phyloP scores from a whole-genome alignment of 2,329 filamentous ascomycete genomes.

The Emmonsia crescens region DNA sequence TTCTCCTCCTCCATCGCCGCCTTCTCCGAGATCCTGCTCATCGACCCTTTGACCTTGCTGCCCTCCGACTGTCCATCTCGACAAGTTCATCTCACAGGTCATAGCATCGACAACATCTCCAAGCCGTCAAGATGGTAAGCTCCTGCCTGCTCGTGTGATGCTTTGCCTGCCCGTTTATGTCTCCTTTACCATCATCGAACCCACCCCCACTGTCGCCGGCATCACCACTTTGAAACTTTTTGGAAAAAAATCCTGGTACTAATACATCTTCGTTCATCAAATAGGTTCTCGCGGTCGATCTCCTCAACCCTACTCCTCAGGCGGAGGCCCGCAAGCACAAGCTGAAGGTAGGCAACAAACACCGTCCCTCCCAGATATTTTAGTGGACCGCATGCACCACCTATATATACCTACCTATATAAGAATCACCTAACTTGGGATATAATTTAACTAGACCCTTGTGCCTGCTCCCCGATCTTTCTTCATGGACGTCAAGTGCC shows the following conservation, averaged over 20 bases:
- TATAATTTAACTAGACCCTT: slow-evolving; percentile 54
- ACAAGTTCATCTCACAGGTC: slow-evolving; percentile 25
- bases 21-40: slow-evolving; percentile 9
- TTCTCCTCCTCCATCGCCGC: neutral
- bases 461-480: slow-evolving; percentile 95
- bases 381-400: slow-evolving; percentile 12
- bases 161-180: neutral
- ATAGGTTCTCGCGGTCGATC: slow-evolving; percentile 99
- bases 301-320: slow-evolving; percentile 96
- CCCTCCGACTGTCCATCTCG: slow-evolving; percentile 23
- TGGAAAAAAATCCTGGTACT: neutral
- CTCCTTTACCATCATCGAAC: slow-evolving; percentile 5
- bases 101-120: slow-evolving; percentile 32
- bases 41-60: slow-evolving; percentile 11
- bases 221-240: neutral
- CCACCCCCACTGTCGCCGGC: slow-evolving; percentile 10
- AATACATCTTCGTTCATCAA: slow-evolving; percentile 16
- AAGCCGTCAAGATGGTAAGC: slow-evolving; percentile 36
- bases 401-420: slow-evolving; percentile 10
- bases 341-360: slow-evolving; percentile 73
- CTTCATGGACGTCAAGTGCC: slow-evolving; percentile 99
- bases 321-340: slow-evolving; percentile 99
- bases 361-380: slow-evolving; percentile 3
- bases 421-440: neutral
- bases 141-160: slow-evolving; percentile 2